These are phyloP conservation scores for Zopfia rhizophila DNA, from an alignment of 2,329 filamentous ascomycete genomes.

Conservation along the genomic window DNA sequence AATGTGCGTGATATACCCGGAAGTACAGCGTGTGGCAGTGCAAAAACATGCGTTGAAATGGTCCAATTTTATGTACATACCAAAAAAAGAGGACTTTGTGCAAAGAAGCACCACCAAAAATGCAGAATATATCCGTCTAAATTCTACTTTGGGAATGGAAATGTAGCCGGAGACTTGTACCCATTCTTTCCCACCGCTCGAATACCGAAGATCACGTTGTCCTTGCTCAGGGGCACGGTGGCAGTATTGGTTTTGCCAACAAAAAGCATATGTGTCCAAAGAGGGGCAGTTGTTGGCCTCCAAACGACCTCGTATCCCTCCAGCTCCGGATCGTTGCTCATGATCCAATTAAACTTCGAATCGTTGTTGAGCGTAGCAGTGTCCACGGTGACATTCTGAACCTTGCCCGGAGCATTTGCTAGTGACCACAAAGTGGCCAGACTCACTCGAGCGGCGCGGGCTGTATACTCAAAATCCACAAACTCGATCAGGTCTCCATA, in stretches of 20 bases:
- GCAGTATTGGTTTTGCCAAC: conserved; percentile 61
- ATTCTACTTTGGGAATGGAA: conserved; percentile 52
- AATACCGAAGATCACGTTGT: conserved; percentile 68
- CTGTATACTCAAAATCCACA: conserved; percentile 66
- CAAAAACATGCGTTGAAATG: too few species aligned
- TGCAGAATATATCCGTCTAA: too few species aligned
- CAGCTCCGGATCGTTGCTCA: conserved; percentile 53
- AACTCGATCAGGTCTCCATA: conserved; percentile 68
- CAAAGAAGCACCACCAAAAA: too few species aligned
- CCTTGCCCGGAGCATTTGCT: conserved; percentile 62
- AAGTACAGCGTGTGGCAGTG: too few species aligned
- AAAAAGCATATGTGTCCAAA: conserved; percentile 62
- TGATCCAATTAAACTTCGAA: conserved; percentile 61
- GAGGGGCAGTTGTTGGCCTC: conserved; percentile 61
- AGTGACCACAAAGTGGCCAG: conserved; percentile 65
- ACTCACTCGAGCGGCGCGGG: conserved; percentile 66
- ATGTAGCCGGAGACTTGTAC: conserved; percentile 61
- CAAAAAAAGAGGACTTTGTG: too few species aligned
- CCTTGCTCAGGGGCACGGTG: conserved; percentile 64
- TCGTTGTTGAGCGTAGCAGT: conserved; percentile 61
- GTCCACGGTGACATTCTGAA: conserved; percentile 62
- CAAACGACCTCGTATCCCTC: conserved; percentile 67
- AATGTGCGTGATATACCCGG: too few species aligned
- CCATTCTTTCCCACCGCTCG: conserved; percentile 62
- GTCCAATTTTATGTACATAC: too few species aligned